Evolutionary conservation across 225 moss, liverwort and hornwort genomes (phyloP), one percentile per base, ranked within the genome.

Genomic region (Straminergon stramineum): DNA sequence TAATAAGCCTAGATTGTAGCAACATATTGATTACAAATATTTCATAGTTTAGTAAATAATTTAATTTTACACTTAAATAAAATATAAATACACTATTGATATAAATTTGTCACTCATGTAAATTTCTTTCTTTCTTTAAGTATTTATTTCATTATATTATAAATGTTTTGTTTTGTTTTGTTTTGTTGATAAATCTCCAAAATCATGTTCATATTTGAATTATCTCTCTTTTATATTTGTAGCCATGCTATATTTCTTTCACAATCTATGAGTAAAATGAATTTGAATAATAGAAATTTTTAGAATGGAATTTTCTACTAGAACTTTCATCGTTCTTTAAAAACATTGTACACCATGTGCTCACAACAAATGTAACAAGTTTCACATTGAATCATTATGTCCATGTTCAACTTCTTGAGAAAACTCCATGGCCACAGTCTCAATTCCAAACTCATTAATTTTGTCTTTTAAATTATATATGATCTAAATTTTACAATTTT

Each of bases 391-490:
- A 74, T 74, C 17, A 74, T 45, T 27, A 27, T 73, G 5, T 3
- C 24, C 4, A 14, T 70, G 5, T 70, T 70, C 7, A 39, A 39
- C 14, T 39, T 41, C 2, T 13, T 39, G 14, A 35, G 1, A 70
- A 70, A 41, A 4, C 4, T 39, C 2, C 3, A 39, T 23, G 13
- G 22, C 39, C 0, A 23, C 2, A n/a, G 2, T 70, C 1, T 70
- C 13, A 39, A 22, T 26, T 14, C 7, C 43, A 26, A 24, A 73
- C 3, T 73, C 9, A 43, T 73, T 27, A 5, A 9, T 27, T 41
- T 27, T 73, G 8, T 26, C 43, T 41, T 41, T 15, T 9, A 27
- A 15, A 15, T 15, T 43, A 3, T 27, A 5, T 3, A 73, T 41
- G 73, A 15, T 71, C 37, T 5, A 9, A 73, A 4, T 26, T 15